A percentile compares a stretch with the other conserved stretches of the same genome.
These are phyloP conservation scores for Kernera saxatilis DNA, from an alignment of 345 rosid genomes.

Conservation along the genomic window DNA sequence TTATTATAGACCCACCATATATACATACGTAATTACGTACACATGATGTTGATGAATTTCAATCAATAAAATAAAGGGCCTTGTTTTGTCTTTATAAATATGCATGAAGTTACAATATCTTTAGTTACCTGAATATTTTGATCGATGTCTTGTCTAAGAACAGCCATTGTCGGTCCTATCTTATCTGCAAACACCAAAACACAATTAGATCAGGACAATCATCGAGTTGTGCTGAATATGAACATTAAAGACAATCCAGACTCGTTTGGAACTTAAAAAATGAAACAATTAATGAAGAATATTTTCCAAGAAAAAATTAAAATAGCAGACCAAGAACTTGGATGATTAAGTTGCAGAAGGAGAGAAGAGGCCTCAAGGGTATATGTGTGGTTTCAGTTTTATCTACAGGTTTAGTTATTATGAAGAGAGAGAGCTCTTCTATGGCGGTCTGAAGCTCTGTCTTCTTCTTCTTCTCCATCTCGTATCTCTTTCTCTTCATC, in stretches of 20 bases:
- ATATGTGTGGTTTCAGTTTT: constrained; percentile 34
- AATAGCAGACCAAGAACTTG: constrained; percentile 77
- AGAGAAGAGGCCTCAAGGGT: constrained; percentile 62
- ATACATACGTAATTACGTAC: not conserved
- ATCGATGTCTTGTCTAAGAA: constrained; percentile 78
- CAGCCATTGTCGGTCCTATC: constrained; percentile 97
- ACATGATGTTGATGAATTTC: constrained; percentile 17
- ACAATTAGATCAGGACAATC: not conserved
- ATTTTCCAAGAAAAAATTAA: not conserved
- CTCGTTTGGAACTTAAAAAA: not conserved
- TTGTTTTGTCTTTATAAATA: constrained; percentile 9
- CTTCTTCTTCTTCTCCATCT: constrained; percentile 48
- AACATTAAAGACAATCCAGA: not conserved
- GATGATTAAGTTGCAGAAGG: constrained; percentile 59
- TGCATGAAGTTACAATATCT: constrained; percentile 14
- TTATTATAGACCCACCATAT: constrained; percentile 1
- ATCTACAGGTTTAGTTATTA: constrained; percentile 34
- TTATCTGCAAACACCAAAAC: constrained; percentile 57
- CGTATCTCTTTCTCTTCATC: constrained; percentile 65
- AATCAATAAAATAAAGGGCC: constrained; percentile 14
- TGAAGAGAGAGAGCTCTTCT: constrained; percentile 62
- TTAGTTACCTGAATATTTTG: constrained; percentile 70
- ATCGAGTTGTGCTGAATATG: not conserved
- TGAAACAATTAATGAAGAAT: not conserved
- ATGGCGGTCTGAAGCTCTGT: constrained; percentile 70